These are phyloP conservation scores for Leavenworthia alabamica DNA, from an alignment of 345 rosid species.

Conservation along the genomic window DNA sequence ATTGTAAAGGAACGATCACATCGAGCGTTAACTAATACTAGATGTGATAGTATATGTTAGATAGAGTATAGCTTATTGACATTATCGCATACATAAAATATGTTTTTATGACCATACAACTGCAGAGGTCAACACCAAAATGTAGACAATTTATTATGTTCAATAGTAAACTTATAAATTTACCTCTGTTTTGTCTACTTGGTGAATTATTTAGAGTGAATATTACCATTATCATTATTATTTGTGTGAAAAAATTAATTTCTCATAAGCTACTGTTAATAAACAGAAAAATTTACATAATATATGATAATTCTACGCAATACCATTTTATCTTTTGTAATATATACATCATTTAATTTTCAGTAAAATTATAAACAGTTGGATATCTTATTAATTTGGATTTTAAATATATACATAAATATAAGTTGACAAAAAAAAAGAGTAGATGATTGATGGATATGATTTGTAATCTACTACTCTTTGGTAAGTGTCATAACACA, in stretches of 20 bases:
- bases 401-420: neutral
- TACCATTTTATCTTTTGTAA: too few relatives aligned
- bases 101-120: neutral
- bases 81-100: neutral
- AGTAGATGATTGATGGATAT: too few relatives aligned
- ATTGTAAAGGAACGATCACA: neutral
- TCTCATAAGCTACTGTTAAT: slow-evolving; percentile 13
- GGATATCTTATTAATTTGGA: neutral
- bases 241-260: neutral
- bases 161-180: slow-evolving; percentile 13
- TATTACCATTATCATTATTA: slow-evolving; percentile 2
- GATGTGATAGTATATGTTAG: neutral
- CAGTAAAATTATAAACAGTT: neutral
- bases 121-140: slow-evolving; percentile 2
- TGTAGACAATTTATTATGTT: slow-evolving; percentile 12
- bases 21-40: neutral
- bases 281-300: slow-evolving; percentile 18
- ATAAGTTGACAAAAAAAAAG: neutral
- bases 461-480: neutral
- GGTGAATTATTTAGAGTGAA: slow-evolving; percentile 22
- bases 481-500: neutral
- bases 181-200: slow-evolving; percentile 18
- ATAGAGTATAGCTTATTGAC: neutral
- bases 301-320: slow-evolving; percentile 8
- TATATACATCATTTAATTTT: slow-evolving; percentile 1